Conservation (phyloP, 306 rosid genomes). For the Fagus crenata region DNA sequence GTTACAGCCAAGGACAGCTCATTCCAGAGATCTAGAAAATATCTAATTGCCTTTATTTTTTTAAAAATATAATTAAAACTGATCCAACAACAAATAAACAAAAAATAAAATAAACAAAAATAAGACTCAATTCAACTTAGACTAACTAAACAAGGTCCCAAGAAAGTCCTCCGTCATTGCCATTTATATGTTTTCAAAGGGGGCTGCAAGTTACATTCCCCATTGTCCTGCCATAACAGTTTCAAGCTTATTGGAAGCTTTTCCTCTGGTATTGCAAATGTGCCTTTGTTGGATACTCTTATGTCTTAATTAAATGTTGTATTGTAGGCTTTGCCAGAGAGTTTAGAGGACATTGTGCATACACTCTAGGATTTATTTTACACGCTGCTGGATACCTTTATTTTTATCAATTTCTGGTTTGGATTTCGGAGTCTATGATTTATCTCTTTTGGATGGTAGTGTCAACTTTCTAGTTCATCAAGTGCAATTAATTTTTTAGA, state of each 20-base stretch:
- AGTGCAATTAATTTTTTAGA: constrained; percentile 20
- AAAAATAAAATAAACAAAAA: too few species aligned
- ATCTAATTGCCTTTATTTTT: too few species aligned
- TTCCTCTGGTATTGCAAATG: neutral
- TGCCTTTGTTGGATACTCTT: neutral
- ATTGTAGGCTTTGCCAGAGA: neutral
- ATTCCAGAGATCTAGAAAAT: too few species aligned
- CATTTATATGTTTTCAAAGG: too few species aligned
- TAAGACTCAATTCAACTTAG: too few species aligned
- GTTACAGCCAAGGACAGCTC: too few species aligned
- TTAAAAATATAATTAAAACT: too few species aligned
- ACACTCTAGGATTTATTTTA: neutral
- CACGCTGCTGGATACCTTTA: neutral
- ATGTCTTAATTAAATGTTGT: neutral
- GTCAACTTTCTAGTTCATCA: constrained; percentile 23
- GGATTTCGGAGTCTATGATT: neutral
- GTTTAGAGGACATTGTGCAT: neutral
- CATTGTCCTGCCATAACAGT: neutral
- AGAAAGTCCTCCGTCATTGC: too few species aligned
- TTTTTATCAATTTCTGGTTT: neutral
- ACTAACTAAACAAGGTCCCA: too few species aligned
- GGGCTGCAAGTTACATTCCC: too few species aligned
- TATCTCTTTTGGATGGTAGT: neutral
- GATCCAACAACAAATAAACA: too few species aligned
- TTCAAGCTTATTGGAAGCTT: neutral